These are phyloP conservation scores for Candida incommunis DNA, from an alignment of 805 yeast genomes.

Conservation along the genomic window DNA sequence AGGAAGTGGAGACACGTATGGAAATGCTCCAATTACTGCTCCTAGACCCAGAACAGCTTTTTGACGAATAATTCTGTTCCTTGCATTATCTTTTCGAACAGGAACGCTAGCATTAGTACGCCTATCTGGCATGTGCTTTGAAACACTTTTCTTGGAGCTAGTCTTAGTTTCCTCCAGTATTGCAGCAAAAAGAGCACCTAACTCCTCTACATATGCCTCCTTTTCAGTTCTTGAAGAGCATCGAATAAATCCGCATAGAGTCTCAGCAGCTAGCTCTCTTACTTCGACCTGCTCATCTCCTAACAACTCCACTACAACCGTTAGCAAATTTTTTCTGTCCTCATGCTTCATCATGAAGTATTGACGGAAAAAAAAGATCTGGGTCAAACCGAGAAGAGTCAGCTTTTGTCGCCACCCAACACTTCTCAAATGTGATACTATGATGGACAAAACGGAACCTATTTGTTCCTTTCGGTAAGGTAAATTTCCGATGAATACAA, in stretches of 20 bases:
- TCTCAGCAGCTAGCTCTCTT: slow-evolving; percentile 54
- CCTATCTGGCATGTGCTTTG: slow-evolving; percentile 16
- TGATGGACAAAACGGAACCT: not conserved
- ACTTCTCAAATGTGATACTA: not conserved
- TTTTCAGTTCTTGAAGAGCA: slow-evolving; percentile 33
- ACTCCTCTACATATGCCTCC: slow-evolving; percentile 7
- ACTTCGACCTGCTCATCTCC: slow-evolving; percentile 59
- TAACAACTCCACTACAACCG: slow-evolving; percentile 37
- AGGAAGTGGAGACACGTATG: slow-evolving; percentile 87
- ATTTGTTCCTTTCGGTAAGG: not conserved
- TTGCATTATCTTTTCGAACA: slow-evolving; percentile 5
- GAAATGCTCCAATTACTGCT: slow-evolving; percentile 76
- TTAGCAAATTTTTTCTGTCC: slow-evolving; percentile 37
- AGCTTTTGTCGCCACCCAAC: slow-evolving; percentile 41
- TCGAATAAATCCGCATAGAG: slow-evolving; percentile 73
- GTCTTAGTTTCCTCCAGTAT: slow-evolving; percentile 28
- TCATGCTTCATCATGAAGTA: slow-evolving; percentile 35
- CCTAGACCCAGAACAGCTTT: slow-evolving; percentile 85
- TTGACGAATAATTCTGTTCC: slow-evolving; percentile 38
- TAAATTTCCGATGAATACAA: not conserved
- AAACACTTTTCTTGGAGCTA: slow-evolving; percentile 27
- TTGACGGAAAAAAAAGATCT: slow-evolving; percentile 57
- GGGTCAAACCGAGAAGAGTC: slow-evolving; percentile 54
- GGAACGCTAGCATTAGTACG: slow-evolving; percentile 3
- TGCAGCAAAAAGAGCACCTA: slow-evolving; percentile 1